These are phyloP conservation scores for Paracoccidioides lutzii DNA, from an alignment of 2,329 filamentous ascomycete genomes.

Conservation along the genomic window DNA sequence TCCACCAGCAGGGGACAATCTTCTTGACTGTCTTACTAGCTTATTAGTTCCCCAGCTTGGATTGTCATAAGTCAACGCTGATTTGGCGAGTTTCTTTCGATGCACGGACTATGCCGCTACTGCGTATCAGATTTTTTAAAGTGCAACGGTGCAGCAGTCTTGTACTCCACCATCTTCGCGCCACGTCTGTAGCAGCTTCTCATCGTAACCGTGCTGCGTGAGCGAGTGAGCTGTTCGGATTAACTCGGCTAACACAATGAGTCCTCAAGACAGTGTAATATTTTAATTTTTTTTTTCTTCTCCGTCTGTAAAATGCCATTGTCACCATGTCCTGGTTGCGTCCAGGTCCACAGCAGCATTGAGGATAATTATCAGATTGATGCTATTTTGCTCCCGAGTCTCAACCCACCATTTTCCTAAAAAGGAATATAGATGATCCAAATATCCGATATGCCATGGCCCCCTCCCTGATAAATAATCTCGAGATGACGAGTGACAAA, in stretches of 20 bases:
- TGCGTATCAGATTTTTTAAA: not conserved
- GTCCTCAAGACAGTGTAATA: not conserved
- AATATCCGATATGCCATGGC: too few relatives aligned
- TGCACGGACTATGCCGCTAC: not conserved
- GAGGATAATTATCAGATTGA: too few relatives aligned
- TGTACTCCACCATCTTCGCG: not conserved
- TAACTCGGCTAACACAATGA: not conserved
- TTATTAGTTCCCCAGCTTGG: not conserved
- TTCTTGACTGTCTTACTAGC: not conserved
- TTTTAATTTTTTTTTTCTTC: not conserved
- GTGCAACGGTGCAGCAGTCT: not conserved
- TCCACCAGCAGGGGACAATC: not conserved
- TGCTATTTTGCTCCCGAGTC: not conserved
- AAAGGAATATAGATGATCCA: not conserved
- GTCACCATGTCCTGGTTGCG: not conserved
- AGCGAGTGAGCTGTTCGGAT: not conserved
- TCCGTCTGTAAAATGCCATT: not conserved
- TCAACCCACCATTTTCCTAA: not conserved
- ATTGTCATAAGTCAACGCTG: not conserved
- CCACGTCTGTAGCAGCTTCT: not conserved
- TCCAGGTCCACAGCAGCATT: too few relatives aligned
- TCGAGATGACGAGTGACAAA: not conserved
- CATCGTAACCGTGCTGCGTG: not conserved
- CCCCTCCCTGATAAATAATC: too few relatives aligned
- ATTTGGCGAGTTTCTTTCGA: not conserved